Base-by-base conservation (phyloP, 1,284 basidiomycete genomes). In the Tylopilus sp. region DNA sequence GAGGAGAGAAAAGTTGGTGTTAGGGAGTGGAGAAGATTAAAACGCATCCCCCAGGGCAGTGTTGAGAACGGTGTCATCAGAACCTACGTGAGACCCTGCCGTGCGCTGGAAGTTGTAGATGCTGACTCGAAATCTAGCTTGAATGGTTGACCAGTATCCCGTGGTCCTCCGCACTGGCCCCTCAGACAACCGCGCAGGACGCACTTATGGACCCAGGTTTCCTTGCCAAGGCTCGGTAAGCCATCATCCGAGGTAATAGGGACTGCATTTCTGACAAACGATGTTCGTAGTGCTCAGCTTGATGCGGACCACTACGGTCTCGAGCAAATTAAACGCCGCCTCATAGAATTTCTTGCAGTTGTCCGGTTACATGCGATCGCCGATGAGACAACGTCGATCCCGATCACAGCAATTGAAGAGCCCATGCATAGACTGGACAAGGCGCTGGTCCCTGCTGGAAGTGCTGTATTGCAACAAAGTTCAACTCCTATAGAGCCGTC, bases 321-420 rank as follows among this genome's bases (percentile, higher is more conserved):
- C 11, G 90, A 92, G 61, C 92, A 92, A 70, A 85, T 95, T 70
- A 95, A 96, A 79, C 89, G 91, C 58, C 82, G 93, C 10, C 76
- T 96, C 13, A 88, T 94, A 51, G 93, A 96, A 66, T 95, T 93
- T 67, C 79, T 96, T 22, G 93, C 92, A 0, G 88, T 96, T 25
- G 88, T 94, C 43, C 80, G 92, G 59, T 75, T 96, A 43, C 85
- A 84, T 57, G 85, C 90, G 58, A 76, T 88, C 43, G 78, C 79
- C 35, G 63, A 63, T 32, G 67, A 68, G 29, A 29, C 57, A 14
- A 17, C 54, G 7, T 44, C 54, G 19, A 17, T 42, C 13, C 17
- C 55, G 2, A 40, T 51, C 25, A 39, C 45, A n/a, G 26, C 31
- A 11, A 26, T 26, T 17, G 51, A 52, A 42, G 45, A 42, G 8